phyloP scores from a whole-genome alignment of 164 flowering plant species.

The Magnolia kwangsiensis region DNA sequence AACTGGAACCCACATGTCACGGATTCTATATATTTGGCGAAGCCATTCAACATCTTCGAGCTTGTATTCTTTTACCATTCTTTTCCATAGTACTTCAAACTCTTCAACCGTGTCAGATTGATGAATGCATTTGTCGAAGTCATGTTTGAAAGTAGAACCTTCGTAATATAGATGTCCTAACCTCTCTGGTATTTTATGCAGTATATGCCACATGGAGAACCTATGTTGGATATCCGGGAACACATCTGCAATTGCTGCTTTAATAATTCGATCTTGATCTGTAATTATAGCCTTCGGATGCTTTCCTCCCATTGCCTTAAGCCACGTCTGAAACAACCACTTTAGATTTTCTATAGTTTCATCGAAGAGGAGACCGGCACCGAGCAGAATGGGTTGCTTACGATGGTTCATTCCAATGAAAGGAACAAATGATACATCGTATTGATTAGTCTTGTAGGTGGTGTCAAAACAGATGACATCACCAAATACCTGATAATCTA shows the following conservation, averaged over 20 bases:
- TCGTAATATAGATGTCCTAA: neutral
- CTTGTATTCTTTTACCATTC: neutral
- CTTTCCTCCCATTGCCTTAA: slow-evolving; percentile 14
- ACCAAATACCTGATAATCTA: slow-evolving; percentile 40
- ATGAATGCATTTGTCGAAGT: neutral
- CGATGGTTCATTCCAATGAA: slow-evolving; percentile 85
- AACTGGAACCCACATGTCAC: slow-evolving; percentile 7
- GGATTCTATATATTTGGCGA: neutral
- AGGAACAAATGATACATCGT: slow-evolving; percentile 72
- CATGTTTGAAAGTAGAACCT: neutral
- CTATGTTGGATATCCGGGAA: slow-evolving; percentile 5
- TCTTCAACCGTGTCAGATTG: neutral
- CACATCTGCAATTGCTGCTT: slow-evolving; percentile 9
- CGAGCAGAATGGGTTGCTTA: slow-evolving; percentile 54
- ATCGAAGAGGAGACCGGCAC: slow-evolving; percentile 5
- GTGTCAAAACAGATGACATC: slow-evolving; percentile 84
- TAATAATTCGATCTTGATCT: slow-evolving; percentile 7
- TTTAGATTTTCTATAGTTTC: slow-evolving; percentile 6
- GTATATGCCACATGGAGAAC: neutral
- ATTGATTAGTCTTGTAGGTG: slow-evolving; percentile 70
- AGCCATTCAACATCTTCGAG: neutral
- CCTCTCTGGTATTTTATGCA: neutral
- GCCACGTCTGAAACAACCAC: slow-evolving; percentile 17
- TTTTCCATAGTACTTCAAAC: neutral
- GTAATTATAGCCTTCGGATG: slow-evolving; percentile 18